These are phyloP conservation scores for Taxillus chinensis DNA, from an alignment of 164 flowering plant species.

Conservation along the genomic window DNA sequence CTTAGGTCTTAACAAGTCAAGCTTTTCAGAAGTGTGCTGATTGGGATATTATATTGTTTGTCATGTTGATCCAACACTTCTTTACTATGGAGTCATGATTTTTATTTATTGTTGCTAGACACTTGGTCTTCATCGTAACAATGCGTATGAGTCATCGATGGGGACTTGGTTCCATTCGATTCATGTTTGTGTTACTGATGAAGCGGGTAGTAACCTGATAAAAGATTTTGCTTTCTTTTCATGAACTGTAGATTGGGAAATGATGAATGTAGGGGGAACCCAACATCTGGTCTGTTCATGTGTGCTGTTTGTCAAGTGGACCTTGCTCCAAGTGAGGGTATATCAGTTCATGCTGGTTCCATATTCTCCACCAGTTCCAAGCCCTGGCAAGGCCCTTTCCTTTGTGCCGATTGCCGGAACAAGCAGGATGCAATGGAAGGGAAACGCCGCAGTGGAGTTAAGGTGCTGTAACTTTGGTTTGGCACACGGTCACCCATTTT, in stretches of 20 bases:
- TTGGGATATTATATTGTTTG: no score
- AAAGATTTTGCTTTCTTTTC: neutral
- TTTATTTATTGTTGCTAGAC: no score
- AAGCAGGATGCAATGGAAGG: conserved; percentile 89
- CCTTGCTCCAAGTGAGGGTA: conserved; percentile 80
- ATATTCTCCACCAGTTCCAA: conserved; percentile 76
- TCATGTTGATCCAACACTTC: no score
- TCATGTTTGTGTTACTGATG: no score
- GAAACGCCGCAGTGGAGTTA: conserved; percentile 59
- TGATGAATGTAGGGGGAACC: conserved; percentile 25
- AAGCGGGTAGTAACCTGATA: neutral
- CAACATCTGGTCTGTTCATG: conserved; percentile 53
- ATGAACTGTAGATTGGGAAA: conserved; percentile 49
- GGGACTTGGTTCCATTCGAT: no score
- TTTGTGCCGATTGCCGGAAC: conserved; percentile 56
- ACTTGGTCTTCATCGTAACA: no score
- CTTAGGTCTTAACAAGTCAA: no score
- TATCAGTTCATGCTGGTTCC: conserved; percentile 82
- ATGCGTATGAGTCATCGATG: no score
- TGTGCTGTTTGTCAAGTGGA: conserved; percentile 86
- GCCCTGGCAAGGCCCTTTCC: conserved; percentile 95
- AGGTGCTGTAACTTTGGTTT: conserved; percentile 29
- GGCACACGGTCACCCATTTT: neutral
- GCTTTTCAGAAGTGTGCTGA: no score
- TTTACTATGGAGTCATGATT: no score